Evolutionary conservation across 2,329 filamentous ascomycete species (phyloP).

Genomic region (Penicillium freii): DNA sequence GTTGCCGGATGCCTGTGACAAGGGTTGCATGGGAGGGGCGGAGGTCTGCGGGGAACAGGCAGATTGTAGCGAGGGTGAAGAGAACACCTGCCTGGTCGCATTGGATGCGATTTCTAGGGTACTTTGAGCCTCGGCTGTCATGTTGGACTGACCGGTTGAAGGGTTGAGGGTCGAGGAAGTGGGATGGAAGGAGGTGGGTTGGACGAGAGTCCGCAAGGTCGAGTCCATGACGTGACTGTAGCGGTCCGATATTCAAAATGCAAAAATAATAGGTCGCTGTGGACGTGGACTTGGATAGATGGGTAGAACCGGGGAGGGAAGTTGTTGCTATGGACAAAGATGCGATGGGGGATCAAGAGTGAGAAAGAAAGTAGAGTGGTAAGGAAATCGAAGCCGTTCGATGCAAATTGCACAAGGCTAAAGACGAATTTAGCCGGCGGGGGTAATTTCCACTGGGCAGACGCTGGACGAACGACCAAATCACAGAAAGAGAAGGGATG

Average conservation of each 20-base stretch:
- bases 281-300: not conserved
- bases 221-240: conserved; percentile 19
- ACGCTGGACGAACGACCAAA: not conserved
- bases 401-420: not conserved
- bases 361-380: not conserved
- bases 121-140: conserved; percentile 11
- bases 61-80: conserved; percentile 16
- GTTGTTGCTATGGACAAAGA: conserved; percentile 1
- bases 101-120: conserved; percentile 15
- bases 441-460: not conserved
- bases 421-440: conserved; percentile 1
- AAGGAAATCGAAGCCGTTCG: conserved; percentile 6
- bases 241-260: not conserved
- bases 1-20: conserved; percentile 14
- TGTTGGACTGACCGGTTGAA: conserved; percentile 9
- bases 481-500: not conserved
- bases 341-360: not conserved
- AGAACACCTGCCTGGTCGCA: conserved; percentile 13
- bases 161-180: conserved; percentile 14
- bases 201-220: conserved; percentile 12
- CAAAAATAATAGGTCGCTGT: not conserved
- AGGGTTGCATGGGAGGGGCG: conserved; percentile 17
- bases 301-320: not conserved
- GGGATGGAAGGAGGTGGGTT: conserved; percentile 9
- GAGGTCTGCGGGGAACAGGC: conserved; percentile 12